These are phyloP conservation scores for Acanthamoeba sp. DNA, from an alignment of 208 protist genomes.

Conservation along the genomic window DNA sequence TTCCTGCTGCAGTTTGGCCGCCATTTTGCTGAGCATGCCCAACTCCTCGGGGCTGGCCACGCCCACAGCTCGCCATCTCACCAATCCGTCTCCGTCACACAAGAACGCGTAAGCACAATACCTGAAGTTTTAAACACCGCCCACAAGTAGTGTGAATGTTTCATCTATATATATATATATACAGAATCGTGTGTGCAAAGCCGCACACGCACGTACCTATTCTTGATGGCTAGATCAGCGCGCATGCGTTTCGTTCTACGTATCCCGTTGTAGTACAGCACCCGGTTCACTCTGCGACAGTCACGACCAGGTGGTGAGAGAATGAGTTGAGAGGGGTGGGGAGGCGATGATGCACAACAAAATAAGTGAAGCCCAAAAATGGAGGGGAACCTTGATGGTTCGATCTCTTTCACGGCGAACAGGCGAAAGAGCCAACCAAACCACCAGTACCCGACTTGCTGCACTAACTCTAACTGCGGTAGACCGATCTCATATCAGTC, in stretches of 20 bases:
- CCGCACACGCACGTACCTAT: background rate
- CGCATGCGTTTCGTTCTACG: slow-evolving; percentile 43
- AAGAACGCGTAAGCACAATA: slow-evolving; percentile 61
- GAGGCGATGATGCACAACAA: background rate
- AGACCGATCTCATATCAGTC: background rate
- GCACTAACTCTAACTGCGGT: slow-evolving; percentile 31
- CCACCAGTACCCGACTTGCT: slow-evolving; percentile 68
- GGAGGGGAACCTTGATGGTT: background rate
- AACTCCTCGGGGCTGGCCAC: slow-evolving; percentile 45
- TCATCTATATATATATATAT: too few species aligned
- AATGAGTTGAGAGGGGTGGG: background rate
- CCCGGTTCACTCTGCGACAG: background rate
- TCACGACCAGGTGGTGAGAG: background rate
- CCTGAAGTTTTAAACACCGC: background rate
- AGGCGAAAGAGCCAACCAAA: slow-evolving; percentile 42
- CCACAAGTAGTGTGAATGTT: too few species aligned
- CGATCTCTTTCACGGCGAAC: slow-evolving; percentile 21
- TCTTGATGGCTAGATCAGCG: slow-evolving; percentile 37
- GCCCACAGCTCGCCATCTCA: slow-evolving; percentile 27
- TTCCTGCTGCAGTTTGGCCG: slow-evolving; percentile 10
- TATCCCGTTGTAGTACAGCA: slow-evolving; percentile 72
- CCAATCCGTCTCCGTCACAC: slow-evolving; percentile 37
- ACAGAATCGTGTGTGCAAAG: background rate
- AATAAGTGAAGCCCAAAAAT: background rate
- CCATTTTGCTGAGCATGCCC: background rate